These are phyloP conservation scores for Elsinoe australis DNA, from an alignment of 2,329 filamentous ascomycete genomes.

Conservation along the genomic window DNA sequence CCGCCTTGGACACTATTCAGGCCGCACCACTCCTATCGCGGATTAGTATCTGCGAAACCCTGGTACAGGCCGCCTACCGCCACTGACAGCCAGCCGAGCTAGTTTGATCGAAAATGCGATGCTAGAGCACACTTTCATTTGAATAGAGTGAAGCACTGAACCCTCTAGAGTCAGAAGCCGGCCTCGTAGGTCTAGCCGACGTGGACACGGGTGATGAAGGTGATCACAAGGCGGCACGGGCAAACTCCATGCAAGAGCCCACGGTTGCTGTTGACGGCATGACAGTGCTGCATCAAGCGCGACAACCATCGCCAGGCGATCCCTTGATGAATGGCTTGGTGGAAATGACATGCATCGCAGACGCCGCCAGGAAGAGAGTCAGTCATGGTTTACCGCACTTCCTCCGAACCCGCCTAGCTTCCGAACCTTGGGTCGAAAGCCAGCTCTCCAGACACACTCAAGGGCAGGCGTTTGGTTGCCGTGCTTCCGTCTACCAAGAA, in stretches of 20 bases:
- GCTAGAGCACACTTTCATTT: neutral
- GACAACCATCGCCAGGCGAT: conserved; percentile 3
- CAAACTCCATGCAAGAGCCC: neutral
- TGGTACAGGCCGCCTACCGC: conserved; percentile 6
- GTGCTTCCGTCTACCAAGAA: conserved; percentile 5
- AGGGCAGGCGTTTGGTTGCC: conserved; percentile 4
- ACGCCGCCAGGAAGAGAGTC: neutral
- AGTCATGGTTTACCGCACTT: conserved; percentile 4
- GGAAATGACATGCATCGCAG: conserved; percentile 3
- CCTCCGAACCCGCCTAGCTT: conserved; percentile 3
- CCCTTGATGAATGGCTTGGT: conserved; percentile 1
- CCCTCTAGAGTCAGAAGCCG: neutral
- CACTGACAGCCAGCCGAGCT: conserved; percentile 5
- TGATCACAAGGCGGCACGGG: neutral
- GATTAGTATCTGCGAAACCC: conserved; percentile 2
- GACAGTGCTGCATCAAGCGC: conserved; percentile 1
- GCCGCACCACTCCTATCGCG: conserved; percentile 13
- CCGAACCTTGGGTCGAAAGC: conserved; percentile 6
- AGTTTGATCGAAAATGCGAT: conserved; percentile 8
- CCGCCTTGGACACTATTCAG: conserved; percentile 9
- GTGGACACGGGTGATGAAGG: too few species aligned
- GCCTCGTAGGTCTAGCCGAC: neutral
- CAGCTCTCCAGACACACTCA: neutral
- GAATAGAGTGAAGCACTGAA: neutral
- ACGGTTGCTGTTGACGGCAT: neutral